Conservation (phyloP, 108 stramenopile genomes). For the Cylindrotheca closterium region DNA sequence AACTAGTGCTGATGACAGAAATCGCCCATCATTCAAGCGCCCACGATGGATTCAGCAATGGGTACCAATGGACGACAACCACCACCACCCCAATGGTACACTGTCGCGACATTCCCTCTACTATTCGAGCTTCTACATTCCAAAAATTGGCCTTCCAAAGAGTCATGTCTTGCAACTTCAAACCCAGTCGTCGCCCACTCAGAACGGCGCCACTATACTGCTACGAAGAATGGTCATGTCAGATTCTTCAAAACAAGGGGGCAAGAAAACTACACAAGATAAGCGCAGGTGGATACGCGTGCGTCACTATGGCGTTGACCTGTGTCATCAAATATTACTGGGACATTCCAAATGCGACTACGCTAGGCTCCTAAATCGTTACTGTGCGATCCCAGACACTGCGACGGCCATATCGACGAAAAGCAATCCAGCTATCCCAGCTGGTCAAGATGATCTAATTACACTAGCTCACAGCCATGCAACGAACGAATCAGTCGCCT, state of each 20-base stretch:
- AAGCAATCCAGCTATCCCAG: no score
- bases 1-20: background rate
- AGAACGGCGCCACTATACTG: no score
- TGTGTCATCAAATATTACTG: slow-evolving; percentile 52
- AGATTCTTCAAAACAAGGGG: background rate
- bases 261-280: background rate
- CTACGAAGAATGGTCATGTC: no score
- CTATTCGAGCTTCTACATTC: slow-evolving; percentile 45
- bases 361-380: slow-evolving; percentile 52
- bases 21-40: background rate
- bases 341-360: slow-evolving; percentile 61
- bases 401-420: no score
- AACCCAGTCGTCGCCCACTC: no score
- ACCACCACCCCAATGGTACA: slow-evolving; percentile 18
- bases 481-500: slow-evolving; percentile 41
- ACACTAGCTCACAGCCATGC: slow-evolving; percentile 47
- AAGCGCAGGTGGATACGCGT: slow-evolving; percentile 16
- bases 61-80: background rate
- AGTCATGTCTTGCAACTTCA: slow-evolving; percentile 42
- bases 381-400: slow-evolving; percentile 56
- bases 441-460: no score
- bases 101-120: slow-evolving; percentile 41
- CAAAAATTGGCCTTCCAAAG: slow-evolving; percentile 39
- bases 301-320: slow-evolving; percentile 23
- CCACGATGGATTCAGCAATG: background rate